Base-by-base conservation (phyloP, 2,329 filamentous ascomycete species). In the Periglandula ipomoeae region DNA sequence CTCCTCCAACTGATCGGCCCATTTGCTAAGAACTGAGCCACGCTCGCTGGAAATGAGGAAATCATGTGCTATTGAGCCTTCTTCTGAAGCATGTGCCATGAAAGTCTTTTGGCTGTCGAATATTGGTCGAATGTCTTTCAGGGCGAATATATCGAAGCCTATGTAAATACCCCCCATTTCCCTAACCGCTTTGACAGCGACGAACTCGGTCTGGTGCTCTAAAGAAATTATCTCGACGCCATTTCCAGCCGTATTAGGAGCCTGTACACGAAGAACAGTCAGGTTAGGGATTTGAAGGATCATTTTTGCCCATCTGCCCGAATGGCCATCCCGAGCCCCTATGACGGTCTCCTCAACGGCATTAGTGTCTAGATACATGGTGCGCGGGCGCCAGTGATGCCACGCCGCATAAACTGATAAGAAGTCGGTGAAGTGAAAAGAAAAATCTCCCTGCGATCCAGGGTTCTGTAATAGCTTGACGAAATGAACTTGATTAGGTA, bases 251-350 rank as follows among this genome's bases (percentile, higher is more conserved):
- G 34, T 23, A 6, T 38, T 48, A 8, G 55, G 57, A 3, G 46
- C 40, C 15, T 43, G 9, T 43, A 53, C 17, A 75, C 81, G 61
- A 17, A 56, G 54, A 37, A 60, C 40, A 2, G 30, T 48, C 2
- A 63, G 19, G 8, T 42, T 41, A 7, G 59, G 58, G 1, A 60
- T 37, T 3, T 47, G 47, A 45, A 62, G 53, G 20, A 63, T 43
- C n/a, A 53, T 53, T 37, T 46, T 41, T 7, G 49, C 53, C 61
- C 60, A 64, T 40, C 55, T 58, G 20, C 55, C 54, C 5, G 44
- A 34, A 3, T 41, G 23, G 3, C 51, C 53, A 4, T 32, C 24
- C 8, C 49, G 27, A 3, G 47, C 47, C 22, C 23, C 32, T 8
- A 13, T 7, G 5, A 49, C n/a, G 15, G 41, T 40, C 11, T n/a